These are phyloP conservation scores for Brassica carinata DNA, from an alignment of 345 rosid genomes.

Conservation along the genomic window DNA sequence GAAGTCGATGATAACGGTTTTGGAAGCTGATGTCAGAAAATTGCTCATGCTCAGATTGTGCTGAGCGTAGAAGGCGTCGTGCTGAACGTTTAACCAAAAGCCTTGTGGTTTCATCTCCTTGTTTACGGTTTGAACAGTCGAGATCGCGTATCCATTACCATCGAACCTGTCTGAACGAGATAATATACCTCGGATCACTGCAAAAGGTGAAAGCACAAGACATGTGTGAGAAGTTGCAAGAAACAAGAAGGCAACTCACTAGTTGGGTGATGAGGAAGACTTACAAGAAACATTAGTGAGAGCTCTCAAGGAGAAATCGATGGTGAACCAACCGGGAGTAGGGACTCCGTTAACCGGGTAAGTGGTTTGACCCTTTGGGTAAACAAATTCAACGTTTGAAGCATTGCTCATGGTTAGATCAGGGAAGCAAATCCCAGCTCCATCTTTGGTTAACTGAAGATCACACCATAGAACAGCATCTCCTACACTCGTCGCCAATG, in stretches of 20 bases:
- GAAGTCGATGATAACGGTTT: conserved; percentile 46
- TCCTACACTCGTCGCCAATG: conserved; percentile 35
- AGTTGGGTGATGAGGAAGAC: conserved; percentile 21
- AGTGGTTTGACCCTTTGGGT: not conserved
- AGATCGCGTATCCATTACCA: conserved; percentile 31
- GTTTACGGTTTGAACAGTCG: conserved; percentile 46
- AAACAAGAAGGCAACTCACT: not conserved
- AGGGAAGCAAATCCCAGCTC: conserved; percentile 72
- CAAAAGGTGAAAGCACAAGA: too few species aligned
- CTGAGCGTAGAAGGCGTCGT: conserved; percentile 63
- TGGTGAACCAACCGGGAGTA: conserved; percentile 61
- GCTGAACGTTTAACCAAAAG: conserved; percentile 87
- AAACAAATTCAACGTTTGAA: conserved; percentile 10
- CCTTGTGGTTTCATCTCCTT: conserved; percentile 40
- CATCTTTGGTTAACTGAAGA: conserved; percentile 86
- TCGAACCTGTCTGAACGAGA: conserved; percentile 24
- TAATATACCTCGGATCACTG: conserved; percentile 21
- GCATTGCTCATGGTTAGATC: conserved; percentile 56
- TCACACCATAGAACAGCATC: conserved; percentile 68
- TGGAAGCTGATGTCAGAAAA: conserved; percentile 52
- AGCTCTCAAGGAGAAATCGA: conserved; percentile 60
- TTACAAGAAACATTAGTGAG: conserved; percentile 46
- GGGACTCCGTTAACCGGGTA: conserved; percentile 61
- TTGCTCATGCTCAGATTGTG: conserved; percentile 72
- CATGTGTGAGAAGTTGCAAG: not conserved